Conservation (phyloP, 1,284 basidiomycete genomes). For the Microbotryomycetes sp. region DNA sequence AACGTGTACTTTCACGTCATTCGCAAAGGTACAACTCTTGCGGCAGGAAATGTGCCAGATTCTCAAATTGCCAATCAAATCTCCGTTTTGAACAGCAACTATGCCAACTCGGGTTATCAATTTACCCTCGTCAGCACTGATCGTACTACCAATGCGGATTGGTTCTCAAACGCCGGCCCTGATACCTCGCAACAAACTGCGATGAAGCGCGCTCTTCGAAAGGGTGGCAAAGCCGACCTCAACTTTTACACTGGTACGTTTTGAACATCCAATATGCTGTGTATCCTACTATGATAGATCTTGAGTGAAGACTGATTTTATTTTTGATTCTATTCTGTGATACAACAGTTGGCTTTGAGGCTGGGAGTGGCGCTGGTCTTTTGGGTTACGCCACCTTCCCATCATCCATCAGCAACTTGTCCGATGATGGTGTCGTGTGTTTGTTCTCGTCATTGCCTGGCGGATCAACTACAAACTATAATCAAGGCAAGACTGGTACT, state of each 20-base stretch:
- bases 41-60: neutral
- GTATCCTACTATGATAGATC: too few relatives aligned
- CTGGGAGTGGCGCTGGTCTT: conserved; percentile 43
- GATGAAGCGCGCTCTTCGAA: conserved; percentile 51
- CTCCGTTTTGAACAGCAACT: conserved; percentile 50
- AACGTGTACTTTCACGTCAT: conserved; percentile 3
- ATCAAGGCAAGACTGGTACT: conserved; percentile 52
- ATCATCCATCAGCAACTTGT: conserved; percentile 41
- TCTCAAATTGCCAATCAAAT: conserved; percentile 37
- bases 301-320: too few relatives aligned
- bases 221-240: conserved; percentile 47
- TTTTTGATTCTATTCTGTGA: neutral
- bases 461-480: conserved; percentile 48
- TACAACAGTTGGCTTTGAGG: conserved; percentile 24
- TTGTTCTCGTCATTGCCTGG: conserved; percentile 52
- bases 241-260: conserved; percentile 53
- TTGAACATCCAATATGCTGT: too few relatives aligned
- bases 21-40: neutral
- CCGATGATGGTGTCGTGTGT: conserved; percentile 44
- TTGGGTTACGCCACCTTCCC: conserved; percentile 54
- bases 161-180: conserved; percentile 50
- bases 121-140: conserved; percentile 49
- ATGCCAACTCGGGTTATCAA: conserved; percentile 45
- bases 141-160: conserved; percentile 49
- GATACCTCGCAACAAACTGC: conserved; percentile 45